Evolutionary conservation across 768 basidiomycete genomes (phyloP), one percentile per base, ranked within the genome.

Genomic region (Trametes cingulata): DNA sequence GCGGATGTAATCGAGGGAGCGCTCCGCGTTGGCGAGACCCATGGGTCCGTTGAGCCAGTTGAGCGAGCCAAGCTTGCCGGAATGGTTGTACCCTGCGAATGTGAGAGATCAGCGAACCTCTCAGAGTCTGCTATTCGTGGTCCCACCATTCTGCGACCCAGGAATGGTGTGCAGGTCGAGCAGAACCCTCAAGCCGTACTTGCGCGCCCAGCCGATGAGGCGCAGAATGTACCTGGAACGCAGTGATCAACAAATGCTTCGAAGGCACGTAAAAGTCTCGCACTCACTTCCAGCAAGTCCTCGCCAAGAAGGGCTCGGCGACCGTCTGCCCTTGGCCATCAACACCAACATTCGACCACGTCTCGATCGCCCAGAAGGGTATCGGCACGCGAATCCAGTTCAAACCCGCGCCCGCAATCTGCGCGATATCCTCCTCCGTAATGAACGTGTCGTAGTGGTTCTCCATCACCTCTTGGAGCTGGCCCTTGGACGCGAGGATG

Each of bases 291-390:
- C 93, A 95, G 27, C 84, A 84, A 15, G 87, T 85, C 63, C 81
- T 78, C 5, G 81, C 82, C 17, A 94, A 75, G 73, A 87, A 95
- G 5, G 93, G 92, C 71, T 95, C 93, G 5, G 60, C 52, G 19
- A 69, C 66, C 13, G 50, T 54, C 22, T 66, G 50, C 2, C 64
- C 62, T 6, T 45, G 52, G 22, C 50, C 45, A 17, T 68, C 65
- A 10, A 58, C 52, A 10, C 69, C 69, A 14, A 71, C 68, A 22
- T 82, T 83, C 24, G 77, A 73, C 78, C 85, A 85, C 7, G 82
- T 86, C 63, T 91, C 89, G 65, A 95, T 85, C 9, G 89, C 89
- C 93, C 93, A 96, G 75, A 85, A 95, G 0, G 88, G 84, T 42
- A 95, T 80, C 0, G 92, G 90, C 48, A 95, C 73, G 4, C 92